Percentiles rank a stretch among this genome's conserved stretches.
phyloP scores from a whole-genome alignment of 2,329 filamentous ascomycete genomes.

The Stachybotrys elegans region DNA sequence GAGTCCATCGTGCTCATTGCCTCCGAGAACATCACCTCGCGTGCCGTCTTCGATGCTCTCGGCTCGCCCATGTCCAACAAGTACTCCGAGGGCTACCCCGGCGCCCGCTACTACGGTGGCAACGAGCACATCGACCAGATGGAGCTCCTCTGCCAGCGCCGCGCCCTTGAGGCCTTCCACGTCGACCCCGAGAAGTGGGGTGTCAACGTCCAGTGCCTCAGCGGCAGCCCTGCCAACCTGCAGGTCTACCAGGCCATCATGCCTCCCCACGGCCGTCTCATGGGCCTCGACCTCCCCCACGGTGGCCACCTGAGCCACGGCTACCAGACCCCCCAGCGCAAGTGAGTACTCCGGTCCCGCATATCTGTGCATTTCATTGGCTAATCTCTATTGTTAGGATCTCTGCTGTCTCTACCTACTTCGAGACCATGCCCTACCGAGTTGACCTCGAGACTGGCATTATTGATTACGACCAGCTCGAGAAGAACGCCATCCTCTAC shows the following conservation, averaged over 20 bases:
- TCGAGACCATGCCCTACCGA: conserved; percentile 96
- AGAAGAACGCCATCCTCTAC: conserved; percentile 87
- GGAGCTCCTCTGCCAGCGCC: conserved; percentile 89
- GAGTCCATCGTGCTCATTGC: conserved; percentile 99
- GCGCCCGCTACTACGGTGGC: conserved; percentile 97
- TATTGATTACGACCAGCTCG: conserved; percentile 93
- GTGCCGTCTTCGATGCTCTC: conserved; percentile 94
- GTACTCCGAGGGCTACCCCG: conserved; percentile 98
- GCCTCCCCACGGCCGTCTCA: conserved; percentile 89
- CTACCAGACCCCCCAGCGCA: conserved; percentile 93
- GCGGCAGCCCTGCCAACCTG: conserved; percentile 90
- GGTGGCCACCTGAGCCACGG: conserved; percentile 94
- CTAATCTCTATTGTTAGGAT: too few relatives aligned
- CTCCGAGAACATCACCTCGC: conserved; percentile 98
- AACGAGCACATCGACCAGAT: conserved; percentile 99
- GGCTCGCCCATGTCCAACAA: conserved; percentile 97
- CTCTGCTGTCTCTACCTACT: conserved; percentile 96
- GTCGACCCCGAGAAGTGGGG: conserved; percentile 88
- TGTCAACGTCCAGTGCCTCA: conserved; percentile 95
- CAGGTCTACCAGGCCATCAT: conserved; percentile 98
- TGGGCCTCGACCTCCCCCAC: conserved; percentile 93
- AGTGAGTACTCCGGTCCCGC: conserved; percentile 57
- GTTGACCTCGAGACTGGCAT: conserved; percentile 85
- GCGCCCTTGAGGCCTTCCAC: conserved; percentile 88
- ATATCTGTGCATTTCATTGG: too few relatives aligned